phyloP scores from a whole-genome alignment of 2,329 filamentous ascomycete species.

The Sporothrix curviconia region DNA sequence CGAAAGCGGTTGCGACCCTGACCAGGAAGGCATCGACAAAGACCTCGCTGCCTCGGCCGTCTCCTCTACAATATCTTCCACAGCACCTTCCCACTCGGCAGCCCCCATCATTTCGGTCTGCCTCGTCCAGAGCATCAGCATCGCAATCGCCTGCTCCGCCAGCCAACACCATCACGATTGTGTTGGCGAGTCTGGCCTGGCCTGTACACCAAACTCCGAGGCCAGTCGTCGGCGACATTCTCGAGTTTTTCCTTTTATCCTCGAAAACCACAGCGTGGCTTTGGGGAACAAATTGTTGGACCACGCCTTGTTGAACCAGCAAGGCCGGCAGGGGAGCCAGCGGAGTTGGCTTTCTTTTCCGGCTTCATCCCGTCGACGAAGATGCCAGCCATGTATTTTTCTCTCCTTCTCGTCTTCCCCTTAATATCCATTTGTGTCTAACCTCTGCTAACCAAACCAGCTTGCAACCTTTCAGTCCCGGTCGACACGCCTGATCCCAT shows the following conservation, averaged over 20 bases:
- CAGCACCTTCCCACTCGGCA: neutral
- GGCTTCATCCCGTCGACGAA: constrained; percentile 36
- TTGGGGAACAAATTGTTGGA: constrained; percentile 42
- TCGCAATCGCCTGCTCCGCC: neutral
- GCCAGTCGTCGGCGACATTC: constrained; percentile 39
- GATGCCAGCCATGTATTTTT: neutral
- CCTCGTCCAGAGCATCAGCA: too few species aligned
- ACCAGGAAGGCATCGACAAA: neutral
- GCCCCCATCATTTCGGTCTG: neutral
- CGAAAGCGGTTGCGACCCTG: too few species aligned
- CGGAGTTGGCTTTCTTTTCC: too few species aligned
- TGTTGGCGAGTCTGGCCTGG: constrained; percentile 36
- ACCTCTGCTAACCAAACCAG: constrained; percentile 17
- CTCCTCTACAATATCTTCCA: constrained; percentile 13
- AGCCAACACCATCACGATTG: constrained; percentile 26
- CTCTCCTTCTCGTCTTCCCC: neutral
- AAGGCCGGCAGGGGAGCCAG: too few species aligned
- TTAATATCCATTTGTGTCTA: too few species aligned
- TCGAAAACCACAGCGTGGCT: constrained; percentile 44
- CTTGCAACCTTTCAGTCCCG: constrained; percentile 34
- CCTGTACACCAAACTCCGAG: constrained; percentile 38
- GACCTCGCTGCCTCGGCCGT: too few species aligned
- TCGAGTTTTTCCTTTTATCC: constrained; percentile 49
- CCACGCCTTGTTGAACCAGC: constrained; percentile 44
- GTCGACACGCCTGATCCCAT: constrained; percentile 36